Base-by-base conservation (phyloP, 352 stramenopile genomes). In the Phytophthora palmivora region DNA sequence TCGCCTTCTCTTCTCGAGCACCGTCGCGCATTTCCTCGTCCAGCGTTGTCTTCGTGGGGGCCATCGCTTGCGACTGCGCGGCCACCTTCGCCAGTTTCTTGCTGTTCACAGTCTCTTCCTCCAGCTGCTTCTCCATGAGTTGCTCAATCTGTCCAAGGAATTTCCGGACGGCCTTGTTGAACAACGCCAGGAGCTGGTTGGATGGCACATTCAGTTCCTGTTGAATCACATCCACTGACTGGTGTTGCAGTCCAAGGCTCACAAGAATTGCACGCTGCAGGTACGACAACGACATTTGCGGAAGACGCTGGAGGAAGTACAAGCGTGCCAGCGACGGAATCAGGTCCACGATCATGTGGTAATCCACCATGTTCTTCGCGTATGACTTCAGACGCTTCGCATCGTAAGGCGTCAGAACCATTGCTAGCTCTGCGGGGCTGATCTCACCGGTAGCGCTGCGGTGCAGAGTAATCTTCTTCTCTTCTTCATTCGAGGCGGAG, bases 331-430 rank as follows among this genome's bases (percentile, higher is more conserved):
- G 72, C 28, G 83, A 89, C 32, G 97, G 97, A 36, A 99, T 69
- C 22, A 99, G 77, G 76, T 99, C 98, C 16, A 98, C 95, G 48
- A 99, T 97, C 66, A 99, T 95, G 83, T 99, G 98, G 79, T 99
- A 98, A 79, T 99, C 98, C 55, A 98, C 98, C 49, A 99, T 84
- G 74, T 99, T 99, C 63, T 98, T 94, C 33, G 96, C 86, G 77
- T 99, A 99, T 8, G 97, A 91, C 64, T 99, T 97, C 43, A 99
- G 87, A 15, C 97, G 94, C 74, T 99, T 98, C 24, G 99, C 78
- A 77, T 99, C 97, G 81, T 99, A 98, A 16, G 91, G 87, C n/a
- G 95, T 98, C 42, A 99, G 73, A 45, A 97, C 78, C 73, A 98
- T 97, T 21, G 84, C 81, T 16, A 99, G 76, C 69, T 99, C 96